A percentile compares a stretch with the other conserved stretches of the same genome.
Conservation (phyloP, 2,329 filamentous ascomycete genomes). For the Sporothrix inflata region DNA sequence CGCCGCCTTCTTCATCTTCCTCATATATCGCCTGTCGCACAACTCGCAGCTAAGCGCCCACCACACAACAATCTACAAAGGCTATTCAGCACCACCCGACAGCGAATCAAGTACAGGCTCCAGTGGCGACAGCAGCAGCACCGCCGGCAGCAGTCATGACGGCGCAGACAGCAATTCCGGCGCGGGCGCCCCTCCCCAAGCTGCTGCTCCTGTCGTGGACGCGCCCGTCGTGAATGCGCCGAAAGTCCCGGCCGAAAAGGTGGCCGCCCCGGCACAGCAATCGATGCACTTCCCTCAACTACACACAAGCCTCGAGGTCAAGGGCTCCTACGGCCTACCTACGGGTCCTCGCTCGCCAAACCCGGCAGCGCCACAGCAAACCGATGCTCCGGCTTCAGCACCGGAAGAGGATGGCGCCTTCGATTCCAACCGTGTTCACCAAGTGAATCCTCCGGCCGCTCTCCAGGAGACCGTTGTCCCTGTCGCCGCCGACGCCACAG, state of each 20-base stretch:
- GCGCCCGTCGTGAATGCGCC: not conserved
- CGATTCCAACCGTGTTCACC: constrained; percentile 33
- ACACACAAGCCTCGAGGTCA: constrained; percentile 37
- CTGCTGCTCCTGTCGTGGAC: constrained; percentile 10
- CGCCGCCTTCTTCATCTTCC: constrained; percentile 58
- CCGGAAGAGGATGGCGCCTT: not conserved
- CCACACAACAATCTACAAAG: constrained; percentile 33
- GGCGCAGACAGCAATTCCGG: not conserved
- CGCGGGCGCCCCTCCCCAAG: not conserved
- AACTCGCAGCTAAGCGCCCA: constrained; percentile 44
- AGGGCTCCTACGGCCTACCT: constrained; percentile 39
- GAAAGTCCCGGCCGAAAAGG: constrained; percentile 14
- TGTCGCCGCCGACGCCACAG: constrained; percentile 2
- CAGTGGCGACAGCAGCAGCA: not conserved
- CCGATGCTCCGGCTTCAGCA: not conserved
- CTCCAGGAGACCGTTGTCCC: constrained; percentile 22
- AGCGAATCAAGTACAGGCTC: not conserved
- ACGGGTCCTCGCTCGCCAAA: constrained; percentile 22
- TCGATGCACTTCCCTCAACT: constrained; percentile 37
- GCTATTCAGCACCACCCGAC: constrained; percentile 25
- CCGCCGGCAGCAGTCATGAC: constrained; percentile 2
- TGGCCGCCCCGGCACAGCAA: not conserved
- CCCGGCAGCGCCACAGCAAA: constrained; percentile 30
- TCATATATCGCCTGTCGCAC: constrained; percentile 54
- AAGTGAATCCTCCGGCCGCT: not conserved